These are phyloP conservation scores for Phyllosticta citribraziliensis DNA, from an alignment of 2,329 filamentous ascomycete species.

Conservation along the genomic window DNA sequence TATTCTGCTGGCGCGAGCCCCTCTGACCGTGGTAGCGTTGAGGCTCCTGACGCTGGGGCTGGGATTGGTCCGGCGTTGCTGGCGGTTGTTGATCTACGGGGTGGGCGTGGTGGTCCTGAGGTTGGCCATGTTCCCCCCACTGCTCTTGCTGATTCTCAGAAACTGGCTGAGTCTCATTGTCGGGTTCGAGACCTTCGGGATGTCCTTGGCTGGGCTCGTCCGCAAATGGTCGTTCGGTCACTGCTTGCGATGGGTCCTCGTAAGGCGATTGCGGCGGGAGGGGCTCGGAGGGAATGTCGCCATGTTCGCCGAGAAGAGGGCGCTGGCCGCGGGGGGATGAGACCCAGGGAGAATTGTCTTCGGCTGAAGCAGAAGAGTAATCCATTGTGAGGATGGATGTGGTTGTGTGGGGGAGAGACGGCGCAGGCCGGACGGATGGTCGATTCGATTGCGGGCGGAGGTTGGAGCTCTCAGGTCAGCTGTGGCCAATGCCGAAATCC, in stretches of 20 bases:
- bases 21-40: conserved; percentile 38
- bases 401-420: neutral
- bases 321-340: conserved; percentile 46
- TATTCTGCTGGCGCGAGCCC: conserved; percentile 34
- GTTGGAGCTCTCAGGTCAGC: neutral
- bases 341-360: conserved; percentile 56
- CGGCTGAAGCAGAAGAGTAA: conserved; percentile 47
- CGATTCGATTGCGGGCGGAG: neutral
- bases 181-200: conserved; percentile 15
- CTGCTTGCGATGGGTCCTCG: conserved; percentile 14
- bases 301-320: conserved; percentile 35
- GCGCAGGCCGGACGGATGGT: neutral
- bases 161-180: conserved; percentile 30
- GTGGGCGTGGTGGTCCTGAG: conserved; percentile 23
- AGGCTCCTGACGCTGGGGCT: conserved; percentile 31
- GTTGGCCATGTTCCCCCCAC: conserved; percentile 25
- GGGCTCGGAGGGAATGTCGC: conserved; percentile 31
- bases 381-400: conserved; percentile 43
- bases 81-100: conserved; percentile 25
- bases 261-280: conserved; percentile 32
- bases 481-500: neutral
- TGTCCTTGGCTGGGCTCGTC: conserved; percentile 4
- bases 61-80: conserved; percentile 23
- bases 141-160: conserved; percentile 24
- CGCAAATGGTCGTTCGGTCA: conserved; percentile 9